Evolutionary conservation across 352 stramenopile species (phyloP).

Genomic region (Phytophthora kernoviae): DNA sequence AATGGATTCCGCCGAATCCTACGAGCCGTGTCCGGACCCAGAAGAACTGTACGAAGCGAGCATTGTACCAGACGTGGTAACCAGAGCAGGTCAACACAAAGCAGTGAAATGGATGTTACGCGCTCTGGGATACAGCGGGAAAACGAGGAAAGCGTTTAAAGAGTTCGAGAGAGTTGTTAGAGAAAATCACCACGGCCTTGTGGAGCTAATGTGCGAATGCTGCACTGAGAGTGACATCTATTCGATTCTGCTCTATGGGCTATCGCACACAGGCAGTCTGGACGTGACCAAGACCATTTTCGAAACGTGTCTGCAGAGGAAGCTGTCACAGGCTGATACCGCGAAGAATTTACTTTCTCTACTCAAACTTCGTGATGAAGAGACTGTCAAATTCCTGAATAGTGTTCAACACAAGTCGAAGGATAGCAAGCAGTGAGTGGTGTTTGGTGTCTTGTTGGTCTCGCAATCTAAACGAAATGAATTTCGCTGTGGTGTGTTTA

Average conservation of each 20-base stretch:
- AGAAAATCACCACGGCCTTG: not conserved
- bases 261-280: not conserved
- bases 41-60: not conserved
- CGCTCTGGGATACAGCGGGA: not conserved
- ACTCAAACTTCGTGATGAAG: not conserved
- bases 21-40: not conserved
- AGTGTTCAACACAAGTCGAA: too few relatives aligned
- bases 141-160: not conserved
- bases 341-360: not conserved
- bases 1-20: not conserved
- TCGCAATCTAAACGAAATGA: too few relatives aligned
- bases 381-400: not conserved
- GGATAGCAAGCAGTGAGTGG: too few relatives aligned
- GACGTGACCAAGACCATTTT: not conserved
- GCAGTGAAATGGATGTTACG: not conserved
- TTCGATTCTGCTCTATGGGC: not conserved
- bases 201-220: constrained; percentile 3
- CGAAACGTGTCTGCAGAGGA: not conserved
- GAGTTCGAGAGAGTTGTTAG: not conserved
- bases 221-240: not conserved
- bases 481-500: too few relatives aligned
- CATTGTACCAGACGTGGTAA: not conserved
- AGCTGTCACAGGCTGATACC: not conserved
- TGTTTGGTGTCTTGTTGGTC: too few relatives aligned
- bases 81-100: not conserved